Conservation (phyloP, 345 rosid genomes). For the Iberis pinnata region DNA sequence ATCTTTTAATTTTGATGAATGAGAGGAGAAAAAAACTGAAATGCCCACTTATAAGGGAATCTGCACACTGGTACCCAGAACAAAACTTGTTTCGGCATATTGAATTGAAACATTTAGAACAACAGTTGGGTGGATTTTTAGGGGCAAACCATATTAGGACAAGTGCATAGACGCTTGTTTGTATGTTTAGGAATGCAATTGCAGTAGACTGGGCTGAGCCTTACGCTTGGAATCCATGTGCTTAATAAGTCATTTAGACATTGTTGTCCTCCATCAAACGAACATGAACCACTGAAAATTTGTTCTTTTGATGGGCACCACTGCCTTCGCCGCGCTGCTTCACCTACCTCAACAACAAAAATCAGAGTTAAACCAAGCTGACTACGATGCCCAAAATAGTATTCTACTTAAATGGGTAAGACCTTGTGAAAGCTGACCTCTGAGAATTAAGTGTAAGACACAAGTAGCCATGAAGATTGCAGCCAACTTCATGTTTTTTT, state of each 20-base stretch:
- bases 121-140: neutral
- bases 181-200: slow-evolving; percentile 5
- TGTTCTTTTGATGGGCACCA: slow-evolving; percentile 27
- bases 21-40: too few relatives aligned
- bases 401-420: neutral
- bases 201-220: slow-evolving; percentile 24
- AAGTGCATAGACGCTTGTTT: slow-evolving; percentile 15
- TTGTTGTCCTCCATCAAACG: slow-evolving; percentile 21
- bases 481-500: slow-evolving; percentile 19
- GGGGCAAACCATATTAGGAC: slow-evolving; percentile 24
- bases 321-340: slow-evolving; percentile 17
- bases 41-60: too few relatives aligned
- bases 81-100: neutral
- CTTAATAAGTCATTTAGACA: slow-evolving; percentile 26
- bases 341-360: slow-evolving; percentile 21
- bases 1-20: too few relatives aligned
- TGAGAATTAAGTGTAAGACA: slow-evolving; percentile 19
- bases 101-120: slow-evolving; percentile 11
- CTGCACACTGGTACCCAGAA: too few relatives aligned
- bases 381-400: neutral
- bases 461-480: slow-evolving; percentile 18
- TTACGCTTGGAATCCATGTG: slow-evolving; percentile 25
- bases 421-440: slow-evolving; percentile 21
- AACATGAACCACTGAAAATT: slow-evolving; percentile 20
- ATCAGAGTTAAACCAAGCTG: neutral